Evolutionary conservation across 805 yeast species (phyloP), one percentile per base, ranked within the genome.

Genomic region (Candida morakotiae): DNA sequence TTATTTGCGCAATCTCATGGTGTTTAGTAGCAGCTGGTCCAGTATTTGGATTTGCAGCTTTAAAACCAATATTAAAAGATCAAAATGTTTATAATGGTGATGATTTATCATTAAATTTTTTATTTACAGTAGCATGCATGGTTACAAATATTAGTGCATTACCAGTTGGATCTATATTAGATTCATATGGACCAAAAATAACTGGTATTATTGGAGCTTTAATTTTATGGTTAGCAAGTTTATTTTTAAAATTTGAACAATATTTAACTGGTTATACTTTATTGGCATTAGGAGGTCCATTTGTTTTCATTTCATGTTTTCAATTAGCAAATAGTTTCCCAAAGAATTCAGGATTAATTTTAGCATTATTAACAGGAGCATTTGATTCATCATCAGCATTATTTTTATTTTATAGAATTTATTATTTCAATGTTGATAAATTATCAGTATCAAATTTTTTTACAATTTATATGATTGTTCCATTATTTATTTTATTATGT

Each of bases 31-130:
- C 96, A 0, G 96, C 96, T 0, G 98, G 97, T 5, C 87, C 94
- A 1, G 81, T 89, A 10, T 89, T 89, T 69, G 98, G 98, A 3
- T 89, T 89, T 65, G 96, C 97, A 17, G 97, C 98, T 3, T 65
- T 89, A 38, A 91, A 91, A 54, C 94, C 95, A 5, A 77, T 89
- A 9, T 62, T 91, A 30, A 73, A 87, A 14, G 56, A 69, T 8
- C 89, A 91, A 53, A 88, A 91, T 3, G 82, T 89, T 3, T 91
- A 89, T 51, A 58, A 70, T 17, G 79, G 71, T n/a, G 96, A 91
- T 58, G 97, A 89, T 53, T 62, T 88, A 49, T 76, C 83, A 48
- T 70, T 89, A 44, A 89, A 91, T 56, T 71, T 77, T 47, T 74
- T 91, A 71, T 89, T 91, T 63, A 83, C 96, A 0, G 62, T 81